Evolutionary conservation across 2,329 filamentous ascomycete species (phyloP), one percentile per base, ranked within the genome.

Genomic region (Colletotrichum sp.): DNA sequence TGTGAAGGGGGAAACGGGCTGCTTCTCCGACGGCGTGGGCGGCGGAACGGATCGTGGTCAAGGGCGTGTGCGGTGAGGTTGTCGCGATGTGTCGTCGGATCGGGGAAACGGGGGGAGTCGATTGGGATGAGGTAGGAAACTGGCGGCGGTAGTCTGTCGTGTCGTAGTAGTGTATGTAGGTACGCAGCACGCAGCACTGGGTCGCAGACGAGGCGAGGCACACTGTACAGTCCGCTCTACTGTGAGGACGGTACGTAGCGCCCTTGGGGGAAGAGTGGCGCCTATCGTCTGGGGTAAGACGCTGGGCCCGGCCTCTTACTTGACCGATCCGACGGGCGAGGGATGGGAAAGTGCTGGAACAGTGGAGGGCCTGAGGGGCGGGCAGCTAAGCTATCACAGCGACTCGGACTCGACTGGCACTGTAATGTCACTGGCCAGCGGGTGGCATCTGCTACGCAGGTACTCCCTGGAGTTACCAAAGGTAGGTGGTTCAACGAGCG

Each of bases 41-140:
- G 49, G 34, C 30, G 49, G 44, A 24, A 18, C 57, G 49, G 32
- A 64, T 73, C 66, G 28, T 66, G 24, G 28, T 60, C 21, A 28
- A 34, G 39, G 44, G 44, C 57, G 63, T 28, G 44, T 30, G 70
- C 15, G 32, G 62, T 49, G 28, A 21, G 34, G 30, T 49, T 76
- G 59, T 74, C 70, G 70, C 49, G 70, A 74, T 73, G 57, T 74
- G 74, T 73, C 74, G 74, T 76, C 64, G 70, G 64, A 63, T 73
- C 66, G 62, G 44, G 70, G 34, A 52, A 69, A 63, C 73, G 60
- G 70, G 44, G 68, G 64, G 49, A 59, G 32, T 71, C 60, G 34
- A 34, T 66, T 76, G 44, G 49, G 74, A 69, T 69, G 71, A 70
- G 30, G 64, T 44, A 62, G 72, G 63, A 75, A 68, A 57, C 44